Percentiles rank a stretch among this genome's conserved stretches.
Evolutionary conservation across 2,329 filamentous ascomycete species (phyloP).

Genomic region (Exophiala viscosa): DNA sequence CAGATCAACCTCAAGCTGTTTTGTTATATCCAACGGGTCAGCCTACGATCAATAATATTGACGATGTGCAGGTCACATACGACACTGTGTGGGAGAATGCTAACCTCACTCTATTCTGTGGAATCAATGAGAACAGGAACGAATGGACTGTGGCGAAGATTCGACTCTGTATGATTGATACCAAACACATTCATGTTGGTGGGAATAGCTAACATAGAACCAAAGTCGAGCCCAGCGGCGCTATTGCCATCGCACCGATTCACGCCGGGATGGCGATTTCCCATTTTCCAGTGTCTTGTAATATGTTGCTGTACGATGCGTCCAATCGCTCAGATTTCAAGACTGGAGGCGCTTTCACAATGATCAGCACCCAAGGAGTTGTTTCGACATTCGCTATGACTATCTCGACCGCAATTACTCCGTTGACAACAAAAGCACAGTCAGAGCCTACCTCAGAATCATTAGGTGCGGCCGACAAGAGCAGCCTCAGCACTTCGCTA

Average conservation of each 20-base stretch:
- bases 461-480: too few species aligned
- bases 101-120: conserved; percentile 18
- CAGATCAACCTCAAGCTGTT: conserved; percentile 5
- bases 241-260: conserved; percentile 15
- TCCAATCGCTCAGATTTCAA: conserved; percentile 10
- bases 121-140: conserved; percentile 2
- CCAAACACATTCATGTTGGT: background rate
- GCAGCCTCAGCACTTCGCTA: background rate
- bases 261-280: conserved; percentile 17
- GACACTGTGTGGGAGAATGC: conserved; percentile 13
- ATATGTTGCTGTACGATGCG: conserved; percentile 15
- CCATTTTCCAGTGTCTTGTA: conserved; percentile 14
- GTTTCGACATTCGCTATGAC: conserved; percentile 12
- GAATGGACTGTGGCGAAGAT: conserved; percentile 14
- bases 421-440: background rate
- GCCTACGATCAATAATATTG: conserved; percentile 19
- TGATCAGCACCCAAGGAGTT: conserved; percentile 16
- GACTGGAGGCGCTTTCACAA: conserved; percentile 15
- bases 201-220: background rate
- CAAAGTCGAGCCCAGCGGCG: conserved; percentile 10
- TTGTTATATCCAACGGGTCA: conserved; percentile 17
- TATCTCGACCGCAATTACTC: conserved; percentile 1
- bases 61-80: conserved; percentile 18
- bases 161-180: conserved; percentile 4
- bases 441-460: too few species aligned